phyloP scores from a whole-genome alignment of 257 asterid genomes.

The Solanum raphanifolium region DNA sequence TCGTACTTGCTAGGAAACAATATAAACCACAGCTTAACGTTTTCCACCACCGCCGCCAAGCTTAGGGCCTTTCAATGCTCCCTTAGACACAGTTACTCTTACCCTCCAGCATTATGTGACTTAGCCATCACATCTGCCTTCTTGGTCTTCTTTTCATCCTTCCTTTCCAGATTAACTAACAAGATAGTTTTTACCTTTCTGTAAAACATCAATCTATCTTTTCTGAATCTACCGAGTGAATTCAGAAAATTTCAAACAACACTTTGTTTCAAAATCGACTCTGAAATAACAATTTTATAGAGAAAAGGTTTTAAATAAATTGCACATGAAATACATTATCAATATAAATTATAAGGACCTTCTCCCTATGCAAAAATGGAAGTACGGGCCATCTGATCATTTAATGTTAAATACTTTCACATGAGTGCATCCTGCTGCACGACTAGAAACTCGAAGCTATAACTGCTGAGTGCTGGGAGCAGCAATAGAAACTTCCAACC shows the following conservation, averaged over 20 bases:
- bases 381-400: neutral
- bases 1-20: neutral
- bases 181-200: no score
- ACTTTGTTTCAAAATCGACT: neutral
- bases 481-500: neutral
- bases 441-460: neutral
- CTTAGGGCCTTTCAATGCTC: conserved; percentile 28
- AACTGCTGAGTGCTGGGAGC: neutral
- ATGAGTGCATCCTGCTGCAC: neutral
- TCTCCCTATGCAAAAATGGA: neutral
- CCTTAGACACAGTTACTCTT: conserved; percentile 21
- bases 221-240: neutral
- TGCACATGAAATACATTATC: neutral
- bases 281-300: neutral
- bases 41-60: conserved; percentile 44
- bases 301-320: neutral
- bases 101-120: conserved; percentile 22
- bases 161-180: no score
- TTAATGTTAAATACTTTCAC: neutral
- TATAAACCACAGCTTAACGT: conserved; percentile 11
- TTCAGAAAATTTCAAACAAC: neutral
- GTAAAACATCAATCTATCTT: neutral
- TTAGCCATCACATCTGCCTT: neutral
- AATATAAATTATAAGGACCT: neutral
- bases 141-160: no score